Percentiles rank a stretch among this genome's conserved stretches.
Evolutionary conservation across 2,329 filamentous ascomycete genomes (phyloP).

Genomic region (Fusarium newnesense): DNA sequence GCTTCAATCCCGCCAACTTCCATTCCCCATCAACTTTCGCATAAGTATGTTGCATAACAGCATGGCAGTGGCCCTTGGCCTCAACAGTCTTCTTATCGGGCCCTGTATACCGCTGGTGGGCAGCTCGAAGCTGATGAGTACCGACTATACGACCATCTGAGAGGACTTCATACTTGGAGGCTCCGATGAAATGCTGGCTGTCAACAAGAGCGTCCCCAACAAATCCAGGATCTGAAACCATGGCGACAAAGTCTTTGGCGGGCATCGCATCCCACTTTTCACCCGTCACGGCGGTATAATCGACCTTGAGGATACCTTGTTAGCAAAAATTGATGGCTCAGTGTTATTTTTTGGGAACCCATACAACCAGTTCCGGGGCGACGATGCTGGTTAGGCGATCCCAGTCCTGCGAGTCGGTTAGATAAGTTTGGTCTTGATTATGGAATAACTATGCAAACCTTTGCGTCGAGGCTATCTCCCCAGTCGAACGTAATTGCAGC

Average conservation of each 20-base stretch:
- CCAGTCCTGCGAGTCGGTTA: background rate
- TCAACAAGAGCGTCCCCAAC: background rate
- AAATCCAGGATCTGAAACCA: background rate
- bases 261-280: constrained; percentile 4
- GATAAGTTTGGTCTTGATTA: fast-evolving
- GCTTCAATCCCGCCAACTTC: constrained; percentile 6
- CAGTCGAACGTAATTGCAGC: constrained; percentile 2
- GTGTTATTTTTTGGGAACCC: background rate
- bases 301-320: background rate
- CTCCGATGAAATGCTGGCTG: constrained; percentile 9
- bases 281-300: background rate
- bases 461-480: background rate
- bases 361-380: background rate
- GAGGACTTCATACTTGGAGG: background rate
- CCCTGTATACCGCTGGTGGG: constrained; percentile 3
- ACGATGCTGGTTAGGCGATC: background rate
- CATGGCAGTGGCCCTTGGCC: constrained; percentile 3
- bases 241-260: constrained; percentile 3
- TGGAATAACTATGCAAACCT: background rate
- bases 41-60: constrained; percentile 10
- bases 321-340: background rate
- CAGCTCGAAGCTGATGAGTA: constrained; percentile 1
- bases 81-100: background rate
- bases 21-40: background rate
- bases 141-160: background rate